Evolutionary conservation across 2,329 filamentous ascomycete species (phyloP).

Genomic region (Rhytidhysteron rufulum): DNA sequence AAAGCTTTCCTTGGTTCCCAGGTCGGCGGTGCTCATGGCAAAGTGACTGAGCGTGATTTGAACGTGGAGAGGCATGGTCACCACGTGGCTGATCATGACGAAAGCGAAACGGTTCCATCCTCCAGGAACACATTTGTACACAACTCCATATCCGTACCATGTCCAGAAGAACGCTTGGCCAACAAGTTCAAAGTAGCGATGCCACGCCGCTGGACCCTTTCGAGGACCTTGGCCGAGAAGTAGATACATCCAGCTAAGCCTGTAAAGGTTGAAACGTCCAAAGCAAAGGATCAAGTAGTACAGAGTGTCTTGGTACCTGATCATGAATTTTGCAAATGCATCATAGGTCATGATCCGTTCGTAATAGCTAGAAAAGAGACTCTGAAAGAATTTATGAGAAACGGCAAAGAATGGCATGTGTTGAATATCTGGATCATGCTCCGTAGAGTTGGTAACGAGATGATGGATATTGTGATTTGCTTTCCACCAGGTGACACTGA

Average conservation of each 20-base stretch:
- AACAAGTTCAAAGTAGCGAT: conserved; percentile 61
- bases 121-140: conserved; percentile 58
- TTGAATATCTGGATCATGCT: conserved; percentile 92
- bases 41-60: conserved; percentile 72
- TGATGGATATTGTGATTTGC: conserved; percentile 94
- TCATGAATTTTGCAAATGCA: conserved; percentile 54
- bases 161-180: conserved; percentile 65
- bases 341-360: conserved; percentile 63
- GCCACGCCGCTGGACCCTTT: conserved; percentile 64
- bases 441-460: conserved; percentile 89
- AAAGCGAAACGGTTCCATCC: conserved; percentile 58
- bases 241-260: conserved; percentile 64
- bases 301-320: conserved; percentile 61
- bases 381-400: conserved; percentile 61
- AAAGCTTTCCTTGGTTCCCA: conserved; percentile 63
- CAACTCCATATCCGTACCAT: conserved; percentile 63
- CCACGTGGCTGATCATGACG: conserved; percentile 60
- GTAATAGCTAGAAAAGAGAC: conserved; percentile 63
- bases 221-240: conserved; percentile 51
- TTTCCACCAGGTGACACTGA: conserved; percentile 97
- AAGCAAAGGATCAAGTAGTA: conserved; percentile 67
- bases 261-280: conserved; percentile 69
- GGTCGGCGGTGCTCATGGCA: conserved; percentile 65
- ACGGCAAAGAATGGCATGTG: conserved; percentile 68
- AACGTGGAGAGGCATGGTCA: conserved; percentile 66